A percentile compares a stretch with the other conserved stretches of the same genome.
Conservation (phyloP, 1,139 yeast species). For the Saccharomyces pastorianus region DNA sequence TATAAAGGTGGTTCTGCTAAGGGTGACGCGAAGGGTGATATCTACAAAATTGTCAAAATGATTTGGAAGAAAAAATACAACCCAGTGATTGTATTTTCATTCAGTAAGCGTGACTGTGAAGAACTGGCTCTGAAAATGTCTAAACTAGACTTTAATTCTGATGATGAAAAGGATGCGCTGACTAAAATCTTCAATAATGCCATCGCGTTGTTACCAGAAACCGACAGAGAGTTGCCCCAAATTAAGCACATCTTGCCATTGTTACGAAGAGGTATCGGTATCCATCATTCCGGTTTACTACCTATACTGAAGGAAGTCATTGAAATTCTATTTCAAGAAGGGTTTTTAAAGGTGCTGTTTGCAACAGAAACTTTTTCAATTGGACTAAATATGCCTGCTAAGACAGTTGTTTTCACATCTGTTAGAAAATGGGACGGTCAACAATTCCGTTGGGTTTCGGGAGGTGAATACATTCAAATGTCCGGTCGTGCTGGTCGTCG, state of each 20-base stretch:
- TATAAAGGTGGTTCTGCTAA: slow-evolving; percentile 69
- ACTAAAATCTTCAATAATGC: slow-evolving; percentile 87
- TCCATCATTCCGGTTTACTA: slow-evolving; percentile 92
- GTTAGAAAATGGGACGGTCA: slow-evolving; percentile 98
- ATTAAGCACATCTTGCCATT: slow-evolving; percentile 84
- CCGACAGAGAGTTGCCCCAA: slow-evolving; percentile 88
- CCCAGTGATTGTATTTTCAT: slow-evolving; percentile 96
- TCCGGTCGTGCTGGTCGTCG: slow-evolving; percentile 99
- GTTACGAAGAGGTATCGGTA: slow-evolving; percentile 90
- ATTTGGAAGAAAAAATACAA: slow-evolving; percentile 91
- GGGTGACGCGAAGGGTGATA: slow-evolving; percentile 79
- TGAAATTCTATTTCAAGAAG: slow-evolving; percentile 94
- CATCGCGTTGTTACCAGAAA: slow-evolving; percentile 74
- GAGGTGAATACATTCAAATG: slow-evolving; percentile 99
- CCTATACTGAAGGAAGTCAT: slow-evolving; percentile 95
- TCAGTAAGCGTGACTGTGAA: slow-evolving; percentile 95
- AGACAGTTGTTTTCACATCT: slow-evolving; percentile 94
- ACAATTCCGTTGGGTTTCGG: slow-evolving; percentile 96
- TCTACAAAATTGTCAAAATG: slow-evolving; percentile 95
- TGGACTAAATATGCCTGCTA: slow-evolving; percentile 97
- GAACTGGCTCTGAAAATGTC: slow-evolving; percentile 89
- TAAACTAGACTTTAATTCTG: slow-evolving; percentile 83
- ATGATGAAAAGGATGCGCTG: slow-evolving; percentile 84
- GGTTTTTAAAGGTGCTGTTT: slow-evolving; percentile 83
- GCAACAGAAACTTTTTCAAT: slow-evolving; percentile 98